These are phyloP conservation scores for Cryptosporidium viatorum DNA, from an alignment of 169 alveolate species.

Conservation along the genomic window DNA sequence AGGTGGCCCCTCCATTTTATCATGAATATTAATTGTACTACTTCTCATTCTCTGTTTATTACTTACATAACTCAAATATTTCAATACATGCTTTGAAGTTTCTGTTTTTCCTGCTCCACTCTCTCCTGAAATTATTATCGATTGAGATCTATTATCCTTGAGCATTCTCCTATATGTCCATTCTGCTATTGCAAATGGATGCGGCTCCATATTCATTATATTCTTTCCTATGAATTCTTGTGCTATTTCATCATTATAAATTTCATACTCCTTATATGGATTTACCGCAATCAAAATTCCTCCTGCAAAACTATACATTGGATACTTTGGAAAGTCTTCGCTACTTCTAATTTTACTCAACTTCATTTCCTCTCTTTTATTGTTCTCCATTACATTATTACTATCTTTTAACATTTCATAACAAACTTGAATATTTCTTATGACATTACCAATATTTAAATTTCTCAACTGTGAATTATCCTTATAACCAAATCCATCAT, in stretches of 20 bases:
- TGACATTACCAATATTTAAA: conserved; percentile 76
- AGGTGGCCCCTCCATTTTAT: not conserved
- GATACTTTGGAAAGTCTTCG: conserved; percentile 26
- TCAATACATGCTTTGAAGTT: conserved; percentile 90
- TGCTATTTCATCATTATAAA: conserved; percentile 67
- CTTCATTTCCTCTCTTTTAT: not conserved
- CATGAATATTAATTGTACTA: not conserved
- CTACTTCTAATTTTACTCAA: not conserved
- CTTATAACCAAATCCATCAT: conserved; percentile 52
- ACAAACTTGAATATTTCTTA: conserved; percentile 76
- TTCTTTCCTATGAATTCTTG: conserved; percentile 49
- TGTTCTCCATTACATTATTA: not conserved
- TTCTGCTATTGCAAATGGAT: conserved; percentile 80
- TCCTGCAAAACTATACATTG: conserved; percentile 67
- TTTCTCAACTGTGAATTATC: conserved; percentile 75
- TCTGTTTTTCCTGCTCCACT: conserved; percentile 99
- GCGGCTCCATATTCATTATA: conserved; percentile 75
- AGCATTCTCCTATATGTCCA: conserved; percentile 77
- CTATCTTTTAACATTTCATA: conserved; percentile 53
- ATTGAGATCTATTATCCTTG: conserved; percentile 82
- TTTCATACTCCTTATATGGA: conserved; percentile 61
- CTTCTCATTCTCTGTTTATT: conserved; percentile 24
- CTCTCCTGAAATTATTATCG: conserved; percentile 98
- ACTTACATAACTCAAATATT: conserved; percentile 66
- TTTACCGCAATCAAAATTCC: conserved; percentile 66